phyloP scores from a whole-genome alignment of 108 stramenopile species.

The Discostella stelligeroides region DNA sequence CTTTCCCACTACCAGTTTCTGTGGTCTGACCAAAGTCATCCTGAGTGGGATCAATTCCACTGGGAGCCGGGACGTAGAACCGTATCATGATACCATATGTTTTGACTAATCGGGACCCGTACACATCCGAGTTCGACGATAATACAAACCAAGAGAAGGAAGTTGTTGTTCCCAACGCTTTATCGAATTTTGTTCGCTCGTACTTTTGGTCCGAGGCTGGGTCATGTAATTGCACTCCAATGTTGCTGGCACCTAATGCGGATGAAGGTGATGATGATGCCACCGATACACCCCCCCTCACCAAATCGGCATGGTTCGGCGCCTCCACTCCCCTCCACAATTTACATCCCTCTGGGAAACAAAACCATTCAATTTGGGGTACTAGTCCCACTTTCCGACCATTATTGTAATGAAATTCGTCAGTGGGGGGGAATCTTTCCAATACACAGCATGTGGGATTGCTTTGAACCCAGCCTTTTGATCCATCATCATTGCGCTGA shows the following conservation, averaged over 20 bases:
- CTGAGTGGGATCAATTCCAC: constrained; percentile 77
- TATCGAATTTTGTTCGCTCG: constrained; percentile 69
- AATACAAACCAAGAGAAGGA: constrained; percentile 89
- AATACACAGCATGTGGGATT: constrained; percentile 76
- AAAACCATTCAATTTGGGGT: constrained; percentile 86
- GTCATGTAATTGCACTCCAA: neutral
- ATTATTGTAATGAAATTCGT: constrained; percentile 70
- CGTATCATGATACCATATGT: constrained; percentile 84
- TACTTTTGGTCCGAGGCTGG: neutral
- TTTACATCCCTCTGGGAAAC: constrained; percentile 81
- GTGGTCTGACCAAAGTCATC: constrained; percentile 74
- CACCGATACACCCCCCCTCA: constrained; percentile 2
- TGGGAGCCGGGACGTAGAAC: constrained; percentile 84
- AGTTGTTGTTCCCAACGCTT: constrained; percentile 76
- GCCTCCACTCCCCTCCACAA: constrained; percentile 83
- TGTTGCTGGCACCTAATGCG: neutral
- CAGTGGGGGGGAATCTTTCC: constrained; percentile 78
- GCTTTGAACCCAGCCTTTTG: constrained; percentile 83
- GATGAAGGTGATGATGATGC: neutral
- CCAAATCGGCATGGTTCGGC: constrained; percentile 59
- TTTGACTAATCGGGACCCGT: constrained; percentile 75
- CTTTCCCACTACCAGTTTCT: constrained; percentile 25
- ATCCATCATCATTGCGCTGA: constrained; percentile 68
- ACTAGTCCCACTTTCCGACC: constrained; percentile 61
- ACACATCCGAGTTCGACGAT: constrained; percentile 80